Evolutionary conservation across 1,284 basidiomycete species (phyloP).

Genomic region (Meira nashicola): DNA sequence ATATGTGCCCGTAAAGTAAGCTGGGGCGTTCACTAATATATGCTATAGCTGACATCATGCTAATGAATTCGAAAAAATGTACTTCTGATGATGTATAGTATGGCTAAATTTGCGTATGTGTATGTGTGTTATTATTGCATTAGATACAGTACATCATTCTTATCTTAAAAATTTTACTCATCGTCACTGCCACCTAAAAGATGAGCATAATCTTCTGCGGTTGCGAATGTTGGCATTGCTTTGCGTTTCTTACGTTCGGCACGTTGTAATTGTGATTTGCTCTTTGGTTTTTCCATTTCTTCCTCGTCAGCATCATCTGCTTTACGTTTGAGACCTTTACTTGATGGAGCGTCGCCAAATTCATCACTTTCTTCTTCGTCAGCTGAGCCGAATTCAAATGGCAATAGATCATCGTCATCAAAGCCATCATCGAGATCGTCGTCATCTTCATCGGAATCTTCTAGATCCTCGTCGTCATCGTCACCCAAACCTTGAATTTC

Average conservation of each 20-base stretch:
- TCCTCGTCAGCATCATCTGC: slow-evolving; percentile 21
- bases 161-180: neutral
- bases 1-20: too few relatives aligned
- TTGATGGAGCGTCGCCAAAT: neutral
- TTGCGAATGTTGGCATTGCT: slow-evolving; percentile 76
- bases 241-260: slow-evolving; percentile 53
- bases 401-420: slow-evolving; percentile 48
- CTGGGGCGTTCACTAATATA: too few relatives aligned
- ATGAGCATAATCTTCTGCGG: slow-evolving; percentile 89
- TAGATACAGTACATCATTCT: neutral
- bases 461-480: slow-evolving; percentile 13
- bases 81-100: neutral
- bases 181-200: slow-evolving; percentile 60
- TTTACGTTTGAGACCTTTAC: neutral
- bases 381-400: slow-evolving; percentile 31
- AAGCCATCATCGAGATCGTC: slow-evolving; percentile 30
- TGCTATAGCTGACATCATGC: too few relatives aligned
- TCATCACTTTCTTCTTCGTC: slow-evolving; percentile 13
- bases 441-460: slow-evolving; percentile 23
- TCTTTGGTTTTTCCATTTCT: slow-evolving; percentile 13
- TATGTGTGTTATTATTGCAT: neutral
- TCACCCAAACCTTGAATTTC: slow-evolving; percentile 26
- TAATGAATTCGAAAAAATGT: too few relatives aligned
- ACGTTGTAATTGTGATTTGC: slow-evolving; percentile 4
- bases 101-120: neutral